Evolutionary conservation across 495 filamentous ascomycete species (phyloP).

Genomic region (Clohesyomyces aquaticus): DNA sequence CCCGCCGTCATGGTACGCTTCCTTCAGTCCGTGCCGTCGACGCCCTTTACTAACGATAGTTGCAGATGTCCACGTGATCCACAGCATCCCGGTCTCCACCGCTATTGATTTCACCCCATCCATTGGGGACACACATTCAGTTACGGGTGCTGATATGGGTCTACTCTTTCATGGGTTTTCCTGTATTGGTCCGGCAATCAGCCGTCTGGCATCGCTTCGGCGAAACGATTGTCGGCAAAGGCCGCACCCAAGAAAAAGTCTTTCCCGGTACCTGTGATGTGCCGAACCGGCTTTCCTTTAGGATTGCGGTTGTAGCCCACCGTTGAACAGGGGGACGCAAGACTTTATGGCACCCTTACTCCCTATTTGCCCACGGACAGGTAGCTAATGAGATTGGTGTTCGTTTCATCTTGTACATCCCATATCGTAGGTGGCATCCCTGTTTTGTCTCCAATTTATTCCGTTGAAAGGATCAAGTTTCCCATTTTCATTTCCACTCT

Average conservation of each 20-base stretch:
- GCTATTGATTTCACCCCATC: too few relatives aligned
- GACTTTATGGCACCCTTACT: constrained; percentile 28
- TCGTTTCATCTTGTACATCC: constrained; percentile 31
- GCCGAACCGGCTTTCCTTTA: constrained; percentile 2
- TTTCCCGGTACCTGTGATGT: constrained; percentile 24
- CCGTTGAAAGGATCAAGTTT: not conserved
- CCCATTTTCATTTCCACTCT: too few relatives aligned
- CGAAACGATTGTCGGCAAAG: constrained; percentile 31
- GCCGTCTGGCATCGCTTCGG: not conserved
- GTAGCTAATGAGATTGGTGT: constrained; percentile 18
- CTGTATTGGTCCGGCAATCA: constrained; percentile 17
- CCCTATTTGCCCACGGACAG: constrained; percentile 8
- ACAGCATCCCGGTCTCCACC: too few relatives aligned
- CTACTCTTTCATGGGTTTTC: constrained; percentile 20
- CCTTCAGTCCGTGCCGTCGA: too few relatives aligned
- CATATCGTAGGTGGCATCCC: not conserved
- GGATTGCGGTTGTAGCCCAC: constrained; percentile 23
- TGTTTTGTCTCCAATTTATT: not conserved
- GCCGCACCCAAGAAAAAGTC: constrained; percentile 34
- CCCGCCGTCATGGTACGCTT: too few relatives aligned
- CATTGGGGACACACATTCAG: too few relatives aligned
- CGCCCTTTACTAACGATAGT: too few relatives aligned
- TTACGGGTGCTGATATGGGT: too few relatives aligned
- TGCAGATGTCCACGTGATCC: too few relatives aligned
- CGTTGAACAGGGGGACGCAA: constrained; percentile 26